Base-by-base conservation (phyloP, 371 early-diverging fungal genomes). In the Encephalitozoon romaleae region DNA sequence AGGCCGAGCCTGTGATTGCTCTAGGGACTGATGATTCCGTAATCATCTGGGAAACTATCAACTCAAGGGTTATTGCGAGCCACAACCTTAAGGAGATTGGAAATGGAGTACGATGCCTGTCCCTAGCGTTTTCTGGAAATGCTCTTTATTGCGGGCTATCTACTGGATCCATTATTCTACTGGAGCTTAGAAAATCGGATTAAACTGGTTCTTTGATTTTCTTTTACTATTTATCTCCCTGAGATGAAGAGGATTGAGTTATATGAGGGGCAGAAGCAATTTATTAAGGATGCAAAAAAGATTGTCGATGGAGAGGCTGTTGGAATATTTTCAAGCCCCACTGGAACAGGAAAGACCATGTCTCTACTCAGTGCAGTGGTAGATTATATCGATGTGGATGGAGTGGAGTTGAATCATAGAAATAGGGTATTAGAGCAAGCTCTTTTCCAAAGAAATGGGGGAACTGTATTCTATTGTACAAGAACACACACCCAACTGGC, bases 271-370 rank as follows among this genome's bases (percentile, higher is more conserved):
- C 85, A 85, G 63, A 78, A 70, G 59, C 42, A 74, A 11, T 78
- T 85, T 65, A 80, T 85, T 0, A 34, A 30, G 39, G 80, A 85
- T 28, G 81, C 73, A 9, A 75, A 23, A 6, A 55, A 25, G 9
- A 63, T 78, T n/a, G 70, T 84, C 9, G 63, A 82, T 1, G 73
- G 39, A 5, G 55, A 45, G 1, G n/a, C 23, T 21, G 65, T 81
- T n/a, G 84, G 81, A 8, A 74, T 84, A 23, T 76, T 85, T 25
- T 72, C 74, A 18, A 80, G 81, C 65, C 86, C 86, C 11, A 86
- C 86, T 4, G 86, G 86, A 18, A 84, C 86, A 0, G 86, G 86
- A 38, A 86, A 86, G 52, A 86, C 86, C 3, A 28, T 80, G 28
- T 82, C 83, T 18, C 66, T 79, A 11, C 77, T 86, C 21, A 54